A percentile compares a stretch with the other conserved stretches of the same genome.
Conservation (phyloP, 176 grass and related monocot genomes). For the Typha latifolia region DNA sequence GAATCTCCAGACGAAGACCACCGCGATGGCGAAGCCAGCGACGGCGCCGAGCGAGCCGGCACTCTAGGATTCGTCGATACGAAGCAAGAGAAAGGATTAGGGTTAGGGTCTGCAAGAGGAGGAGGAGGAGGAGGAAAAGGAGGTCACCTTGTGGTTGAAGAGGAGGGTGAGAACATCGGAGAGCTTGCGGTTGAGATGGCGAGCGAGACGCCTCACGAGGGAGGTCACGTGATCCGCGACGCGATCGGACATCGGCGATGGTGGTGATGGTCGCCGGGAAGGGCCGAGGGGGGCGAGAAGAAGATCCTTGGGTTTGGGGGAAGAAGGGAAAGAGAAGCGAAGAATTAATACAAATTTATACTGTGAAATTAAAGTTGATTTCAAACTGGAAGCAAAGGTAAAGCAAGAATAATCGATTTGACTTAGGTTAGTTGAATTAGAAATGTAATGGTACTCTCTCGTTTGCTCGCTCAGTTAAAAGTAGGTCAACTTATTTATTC, state of each 20-base stretch:
- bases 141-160: conserved; percentile 54
- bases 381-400: no score
- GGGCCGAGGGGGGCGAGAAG: no score
- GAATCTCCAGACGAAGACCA: conserved; percentile 88
- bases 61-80: conserved; percentile 20
- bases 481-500: no score
- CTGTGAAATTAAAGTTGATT: no score
- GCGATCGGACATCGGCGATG: conserved; percentile 42
- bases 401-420: no score
- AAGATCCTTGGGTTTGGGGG: no score
- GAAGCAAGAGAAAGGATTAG: background rate
- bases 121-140: background rate
- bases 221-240: conserved; percentile 35
- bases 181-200: conserved; percentile 68
- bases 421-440: no score
- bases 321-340: no score
- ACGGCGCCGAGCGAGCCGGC: conserved; percentile 68
- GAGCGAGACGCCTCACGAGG: conserved; percentile 61
- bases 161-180: conserved; percentile 55
- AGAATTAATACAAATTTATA: no score
- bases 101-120: conserved; percentile 21
- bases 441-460: no score
- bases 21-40: conserved; percentile 89
- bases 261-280: no score
- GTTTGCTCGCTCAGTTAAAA: no score